Evolutionary conservation across 2,329 filamentous ascomycete species (phyloP).

Genomic region (Alternaria sp.): DNA sequence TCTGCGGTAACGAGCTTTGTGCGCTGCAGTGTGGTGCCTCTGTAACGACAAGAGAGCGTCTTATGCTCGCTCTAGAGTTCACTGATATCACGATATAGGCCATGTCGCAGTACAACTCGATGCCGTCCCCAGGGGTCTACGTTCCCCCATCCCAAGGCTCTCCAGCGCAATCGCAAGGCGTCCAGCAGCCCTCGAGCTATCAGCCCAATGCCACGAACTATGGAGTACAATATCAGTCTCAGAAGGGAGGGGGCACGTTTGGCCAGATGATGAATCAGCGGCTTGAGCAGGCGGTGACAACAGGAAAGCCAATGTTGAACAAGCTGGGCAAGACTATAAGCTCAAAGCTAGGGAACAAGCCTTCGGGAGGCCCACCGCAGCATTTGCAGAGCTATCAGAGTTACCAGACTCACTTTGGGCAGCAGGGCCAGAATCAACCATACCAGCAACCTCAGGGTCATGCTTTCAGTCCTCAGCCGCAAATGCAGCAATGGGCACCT

Average conservation of each 20-base stretch:
- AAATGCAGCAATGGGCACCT: conserved; percentile 19
- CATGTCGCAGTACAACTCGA: conserved; percentile 44
- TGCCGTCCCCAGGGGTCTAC: conserved; percentile 37
- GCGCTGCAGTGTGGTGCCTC: conserved; percentile 1
- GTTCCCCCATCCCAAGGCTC: conserved; percentile 28
- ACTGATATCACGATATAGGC: not conserved
- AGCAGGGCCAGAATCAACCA: conserved; percentile 23
- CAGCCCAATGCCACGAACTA: conserved; percentile 21
- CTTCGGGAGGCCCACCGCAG: conserved; percentile 29
- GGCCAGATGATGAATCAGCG: conserved; percentile 43
- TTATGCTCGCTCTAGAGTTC: not conserved
- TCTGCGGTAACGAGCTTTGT: conserved; percentile 2
- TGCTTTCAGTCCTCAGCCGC: conserved; percentile 21
- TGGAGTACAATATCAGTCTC: conserved; percentile 18
- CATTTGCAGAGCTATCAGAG: conserved; percentile 41
- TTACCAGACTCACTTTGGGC: conserved; percentile 37
- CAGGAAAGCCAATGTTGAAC: conserved; percentile 45
- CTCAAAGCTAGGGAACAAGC: conserved; percentile 41
- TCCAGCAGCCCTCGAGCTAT: conserved; percentile 23
- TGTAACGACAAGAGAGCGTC: not conserved
- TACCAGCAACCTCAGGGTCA: conserved; percentile 25
- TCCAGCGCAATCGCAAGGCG: conserved; percentile 26
- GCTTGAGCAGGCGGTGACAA: conserved; percentile 34
- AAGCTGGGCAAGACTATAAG: conserved; percentile 46
- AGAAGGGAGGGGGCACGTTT: conserved; percentile 32